Evolutionary conservation across 495 filamentous ascomycete species (phyloP).

Genomic region (Talaromyces thailandensis): DNA sequence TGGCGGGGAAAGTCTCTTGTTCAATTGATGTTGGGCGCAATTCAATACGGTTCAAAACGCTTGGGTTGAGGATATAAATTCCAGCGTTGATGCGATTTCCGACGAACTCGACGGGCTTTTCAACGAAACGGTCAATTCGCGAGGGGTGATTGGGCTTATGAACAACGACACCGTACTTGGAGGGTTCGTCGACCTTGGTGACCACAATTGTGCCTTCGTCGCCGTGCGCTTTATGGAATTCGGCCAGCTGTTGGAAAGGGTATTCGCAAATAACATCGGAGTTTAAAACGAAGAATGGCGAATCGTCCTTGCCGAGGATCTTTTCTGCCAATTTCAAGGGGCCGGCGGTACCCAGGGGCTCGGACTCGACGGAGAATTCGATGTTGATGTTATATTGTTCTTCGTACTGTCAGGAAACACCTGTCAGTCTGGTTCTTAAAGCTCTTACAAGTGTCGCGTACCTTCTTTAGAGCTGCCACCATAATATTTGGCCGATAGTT

Average conservation of each 20-base stretch:
- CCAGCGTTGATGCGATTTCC: constrained; percentile 99
- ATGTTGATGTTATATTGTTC: constrained; percentile 86
- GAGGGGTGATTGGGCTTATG: constrained; percentile 91
- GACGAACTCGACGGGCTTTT: constrained; percentile 99
- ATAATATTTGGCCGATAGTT: constrained; percentile 99
- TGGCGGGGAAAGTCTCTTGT: constrained; percentile 97
- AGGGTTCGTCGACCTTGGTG: constrained; percentile 98
- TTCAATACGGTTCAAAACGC: constrained; percentile 84
- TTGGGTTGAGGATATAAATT: constrained; percentile 97
- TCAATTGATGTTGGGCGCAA: constrained; percentile 98
- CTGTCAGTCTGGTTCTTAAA: not conserved
- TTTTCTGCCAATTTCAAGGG: constrained; percentile 94
- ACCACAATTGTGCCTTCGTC: constrained; percentile 98
- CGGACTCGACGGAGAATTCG: constrained; percentile 91
- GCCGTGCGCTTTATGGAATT: constrained; percentile 82
- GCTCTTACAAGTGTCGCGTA: constrained; percentile 11
- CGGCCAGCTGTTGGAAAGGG: constrained; percentile 82
- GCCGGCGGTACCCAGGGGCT: constrained; percentile 92
- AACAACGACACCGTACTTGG: constrained; percentile 97
- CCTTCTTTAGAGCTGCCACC: constrained; percentile 64
- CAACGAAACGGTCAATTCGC: constrained; percentile 96
- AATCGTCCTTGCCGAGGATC: constrained; percentile 85
- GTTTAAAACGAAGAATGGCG: constrained; percentile 98
- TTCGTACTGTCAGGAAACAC: constrained; percentile 58
- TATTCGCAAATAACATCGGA: constrained; percentile 98